Evolutionary conservation across 2,329 filamentous ascomycete genomes (phyloP), one percentile per base, ranked within the genome.

Genomic region (Apiospora arundinis): DNA sequence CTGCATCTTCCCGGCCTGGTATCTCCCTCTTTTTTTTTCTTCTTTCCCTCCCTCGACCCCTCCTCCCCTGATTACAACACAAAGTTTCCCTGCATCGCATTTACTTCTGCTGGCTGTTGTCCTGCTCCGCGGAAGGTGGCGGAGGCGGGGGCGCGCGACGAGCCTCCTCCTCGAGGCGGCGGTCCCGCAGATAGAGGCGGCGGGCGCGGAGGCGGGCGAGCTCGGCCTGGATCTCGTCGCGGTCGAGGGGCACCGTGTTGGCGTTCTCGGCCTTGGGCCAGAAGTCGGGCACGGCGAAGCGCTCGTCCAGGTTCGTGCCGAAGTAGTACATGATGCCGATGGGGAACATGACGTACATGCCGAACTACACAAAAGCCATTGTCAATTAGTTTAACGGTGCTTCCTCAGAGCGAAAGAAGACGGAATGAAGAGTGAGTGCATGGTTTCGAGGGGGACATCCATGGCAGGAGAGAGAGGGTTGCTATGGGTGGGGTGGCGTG

Each of bases 251-350:
- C 65, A 96, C 89, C 78, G 88, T 89, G 83, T 96, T 92, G 72
- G 92, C 92, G 80, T 95, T 88, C 74, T 93, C 91, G 5, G 91
- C 87, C 78, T 92, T 94, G 40, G 96, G 96, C 96, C 96, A 99
- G 87, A 99, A 99, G 71, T 92, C 93, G 28, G 93, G 91, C 1
- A 98, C 94, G 67, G 89, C 85, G 86, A 99, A 99, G 74, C 94
- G 92, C 76, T 92, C 89, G 83, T 99, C 96, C 80, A 99, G 93
- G 83, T 99, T 99, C 71, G 95, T 97, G 81, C 96, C 96, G 83
- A 98, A 99, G 87, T 99, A 99, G 88, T 97, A 98, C 96, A 99
- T 99, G 87, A 96, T 95, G 77, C 94, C 95, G 79, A 99, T 98
- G 23, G 96, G 96, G 84, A 99, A 99, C 89, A 98, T 92, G 85